Evolutionary conservation across 148 eudicot species (phyloP).

Genomic region (Oxyria digyna): DNA sequence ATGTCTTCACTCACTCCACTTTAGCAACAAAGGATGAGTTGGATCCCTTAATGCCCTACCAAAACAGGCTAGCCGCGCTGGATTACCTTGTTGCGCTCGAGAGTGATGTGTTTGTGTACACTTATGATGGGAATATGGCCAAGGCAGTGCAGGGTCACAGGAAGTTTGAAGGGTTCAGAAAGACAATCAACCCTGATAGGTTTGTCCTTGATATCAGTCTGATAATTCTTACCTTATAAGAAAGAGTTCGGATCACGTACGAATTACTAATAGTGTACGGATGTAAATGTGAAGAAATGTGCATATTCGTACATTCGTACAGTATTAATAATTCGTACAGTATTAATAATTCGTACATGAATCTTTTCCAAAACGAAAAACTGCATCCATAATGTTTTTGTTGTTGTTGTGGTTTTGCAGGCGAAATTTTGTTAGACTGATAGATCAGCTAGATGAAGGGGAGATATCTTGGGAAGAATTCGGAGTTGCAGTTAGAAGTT

Average conservation of each 20-base stretch:
- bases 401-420: not conserved
- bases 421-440: constrained; percentile 27
- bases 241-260: too few relatives aligned
- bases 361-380: too few relatives aligned
- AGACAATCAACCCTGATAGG: constrained; percentile 70
- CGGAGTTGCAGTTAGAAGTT: constrained; percentile 24
- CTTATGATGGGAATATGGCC: constrained; percentile 79
- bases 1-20: constrained; percentile 41
- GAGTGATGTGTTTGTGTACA: constrained; percentile 58
- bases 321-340: too few relatives aligned
- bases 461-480: constrained; percentile 47
- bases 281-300: too few relatives aligned
- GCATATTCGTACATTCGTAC: too few relatives aligned
- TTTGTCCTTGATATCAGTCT: too few relatives aligned
- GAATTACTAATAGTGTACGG: too few relatives aligned
- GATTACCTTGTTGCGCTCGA: constrained; percentile 54
- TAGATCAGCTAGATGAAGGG: constrained; percentile 45
- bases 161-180: constrained; percentile 47
- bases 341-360: too few relatives aligned
- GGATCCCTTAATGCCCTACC: constrained; percentile 27
- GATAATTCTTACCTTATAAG: too few relatives aligned
- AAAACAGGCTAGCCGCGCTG: constrained; percentile 59
- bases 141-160: constrained; percentile 76
- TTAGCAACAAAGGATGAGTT: constrained; percentile 44
- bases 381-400: too few relatives aligned